phyloP scores from a whole-genome alignment of 73 alveolate genomes.

The Tetrahymena elliotti region DNA sequence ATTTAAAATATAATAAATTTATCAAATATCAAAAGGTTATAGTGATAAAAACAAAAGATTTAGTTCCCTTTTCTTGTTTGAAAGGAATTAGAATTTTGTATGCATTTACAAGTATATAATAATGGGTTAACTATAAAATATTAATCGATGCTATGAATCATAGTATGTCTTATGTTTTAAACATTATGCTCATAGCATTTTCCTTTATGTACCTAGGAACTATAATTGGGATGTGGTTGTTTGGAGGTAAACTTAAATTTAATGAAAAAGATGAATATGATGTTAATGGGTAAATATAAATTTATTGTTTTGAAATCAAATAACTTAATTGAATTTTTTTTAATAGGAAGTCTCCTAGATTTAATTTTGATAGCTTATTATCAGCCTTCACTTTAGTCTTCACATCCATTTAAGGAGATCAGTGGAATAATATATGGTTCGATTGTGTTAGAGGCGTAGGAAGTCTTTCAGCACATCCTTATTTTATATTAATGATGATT shows the following conservation, averaged over 20 bases:
- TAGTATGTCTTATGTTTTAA: not conserved
- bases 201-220: not conserved
- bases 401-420: not conserved
- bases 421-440: not conserved
- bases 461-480: not conserved
- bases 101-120: not conserved
- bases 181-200: not conserved
- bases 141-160: not conserved
- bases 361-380: not conserved
- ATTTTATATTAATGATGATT: not conserved
- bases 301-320: not conserved
- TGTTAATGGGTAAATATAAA: not conserved
- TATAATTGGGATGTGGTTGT: not conserved
- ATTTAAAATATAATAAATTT: not conserved
- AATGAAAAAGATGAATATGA: not conserved
- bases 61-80: not conserved
- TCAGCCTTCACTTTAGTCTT: not conserved
- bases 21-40: not conserved
- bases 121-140: not conserved
- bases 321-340: not conserved
- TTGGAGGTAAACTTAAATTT: not conserved
- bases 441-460: not conserved
- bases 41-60: not conserved
- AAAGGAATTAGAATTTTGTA: not conserved
- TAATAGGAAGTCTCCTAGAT: not conserved